Conservation (phyloP, 306 rosid genomes). For the Prunus dulcis region DNA sequence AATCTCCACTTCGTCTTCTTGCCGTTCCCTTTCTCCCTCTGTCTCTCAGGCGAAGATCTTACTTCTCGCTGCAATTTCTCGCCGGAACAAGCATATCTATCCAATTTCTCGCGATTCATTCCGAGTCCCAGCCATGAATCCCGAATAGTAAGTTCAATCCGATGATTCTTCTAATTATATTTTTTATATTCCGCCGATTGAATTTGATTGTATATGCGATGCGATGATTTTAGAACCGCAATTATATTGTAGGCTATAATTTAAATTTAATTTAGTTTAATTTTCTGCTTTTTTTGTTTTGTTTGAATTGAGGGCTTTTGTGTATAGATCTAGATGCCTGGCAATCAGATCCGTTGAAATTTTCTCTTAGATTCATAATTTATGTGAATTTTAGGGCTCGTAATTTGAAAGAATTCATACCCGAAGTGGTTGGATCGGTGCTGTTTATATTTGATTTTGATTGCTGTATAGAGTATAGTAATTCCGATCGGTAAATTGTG, state of each 20-base stretch:
- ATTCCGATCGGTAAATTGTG: neutral
- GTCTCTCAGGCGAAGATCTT: constrained; percentile 44
- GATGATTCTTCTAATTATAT: neutral
- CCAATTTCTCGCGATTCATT: constrained; percentile 18
- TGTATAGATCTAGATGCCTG: constrained; percentile 29
- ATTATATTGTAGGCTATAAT: neutral
- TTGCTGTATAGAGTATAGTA: neutral
- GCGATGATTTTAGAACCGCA: constrained; percentile 4
- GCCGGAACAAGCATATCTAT: constrained; percentile 21
- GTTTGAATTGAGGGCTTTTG: neutral
- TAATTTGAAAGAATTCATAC: neutral
- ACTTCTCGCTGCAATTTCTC: constrained; percentile 11
- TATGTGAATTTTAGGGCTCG: neutral
- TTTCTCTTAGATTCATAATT: neutral
- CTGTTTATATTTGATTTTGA: neutral
- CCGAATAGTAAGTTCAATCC: constrained; percentile 78
- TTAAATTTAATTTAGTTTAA: neutral
- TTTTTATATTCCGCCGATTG: neutral
- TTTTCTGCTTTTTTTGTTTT: neutral
- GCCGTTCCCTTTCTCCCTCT: neutral
- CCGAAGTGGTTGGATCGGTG: neutral
- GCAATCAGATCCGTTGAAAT: constrained; percentile 35
- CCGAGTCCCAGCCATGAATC: constrained; percentile 64
- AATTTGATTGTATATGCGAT: constrained; percentile 40
- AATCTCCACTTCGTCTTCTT: neutral